phyloP scores from a whole-genome alignment of 2,329 filamentous ascomycete genomes.

The Pseudogymnoascus sp. region DNA sequence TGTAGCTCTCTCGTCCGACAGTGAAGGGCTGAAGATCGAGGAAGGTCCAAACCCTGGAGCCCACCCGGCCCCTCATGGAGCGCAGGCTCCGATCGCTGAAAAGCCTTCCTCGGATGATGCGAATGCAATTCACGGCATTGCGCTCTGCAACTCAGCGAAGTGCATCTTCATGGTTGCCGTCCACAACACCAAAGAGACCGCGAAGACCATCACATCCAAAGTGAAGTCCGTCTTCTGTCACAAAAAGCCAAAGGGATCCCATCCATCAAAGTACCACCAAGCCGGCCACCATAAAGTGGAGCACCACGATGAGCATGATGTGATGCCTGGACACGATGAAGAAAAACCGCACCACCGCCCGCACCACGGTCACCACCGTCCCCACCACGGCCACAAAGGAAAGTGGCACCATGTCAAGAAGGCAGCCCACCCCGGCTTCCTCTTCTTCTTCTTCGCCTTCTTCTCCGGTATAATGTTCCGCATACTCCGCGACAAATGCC shows the following conservation, averaged over 20 bases:
- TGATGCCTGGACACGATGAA: neutral
- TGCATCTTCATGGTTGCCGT: constrained; percentile 2
- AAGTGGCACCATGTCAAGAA: neutral
- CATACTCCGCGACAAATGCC: neutral
- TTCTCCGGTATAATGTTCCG: neutral
- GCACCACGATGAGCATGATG: neutral
- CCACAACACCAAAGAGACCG: constrained; percentile 4
- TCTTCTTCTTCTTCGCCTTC: neutral
- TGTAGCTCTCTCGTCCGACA: neutral
- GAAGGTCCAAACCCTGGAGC: neutral
- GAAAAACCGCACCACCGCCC: neutral
- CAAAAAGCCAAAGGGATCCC: neutral
- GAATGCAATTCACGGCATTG: neutral
- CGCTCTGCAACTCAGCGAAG: neutral
- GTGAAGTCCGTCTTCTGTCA: neutral
- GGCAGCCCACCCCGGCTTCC: neutral
- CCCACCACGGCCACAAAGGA: neutral
- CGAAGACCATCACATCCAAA: neutral
- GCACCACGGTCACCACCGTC: neutral
- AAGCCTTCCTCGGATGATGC: neutral
- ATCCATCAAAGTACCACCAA: neutral
- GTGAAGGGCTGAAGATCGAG: neutral
- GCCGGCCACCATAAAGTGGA: neutral
- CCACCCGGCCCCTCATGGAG: neutral
- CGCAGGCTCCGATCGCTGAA: neutral